A percentile compares a stretch with the other conserved stretches of the same genome.
These are phyloP conservation scores for Alnus glutinosa DNA, from an alignment of 306 rosid species.

Conservation along the genomic window DNA sequence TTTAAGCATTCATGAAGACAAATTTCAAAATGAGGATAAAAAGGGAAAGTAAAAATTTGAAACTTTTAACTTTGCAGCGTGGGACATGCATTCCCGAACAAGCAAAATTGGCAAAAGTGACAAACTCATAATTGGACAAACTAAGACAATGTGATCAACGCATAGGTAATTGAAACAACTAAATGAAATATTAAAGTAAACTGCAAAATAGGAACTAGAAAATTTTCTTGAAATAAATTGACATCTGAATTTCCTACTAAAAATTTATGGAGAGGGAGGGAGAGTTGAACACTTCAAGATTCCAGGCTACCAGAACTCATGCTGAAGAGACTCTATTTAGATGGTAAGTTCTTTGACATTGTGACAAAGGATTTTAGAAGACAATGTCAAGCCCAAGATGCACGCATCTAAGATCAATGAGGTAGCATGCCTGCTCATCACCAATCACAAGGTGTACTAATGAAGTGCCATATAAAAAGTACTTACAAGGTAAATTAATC, in stretches of 20 bases:
- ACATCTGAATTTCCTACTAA: not conserved
- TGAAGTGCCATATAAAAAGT: not conserved
- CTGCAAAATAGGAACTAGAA: no score
- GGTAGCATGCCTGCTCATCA: not conserved
- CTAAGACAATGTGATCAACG: not conserved
- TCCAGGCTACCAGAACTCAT: not conserved
- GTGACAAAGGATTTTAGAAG: not conserved
- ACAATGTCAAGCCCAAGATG: constrained; percentile 1
- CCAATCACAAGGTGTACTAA: not conserved
- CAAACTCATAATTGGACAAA: not conserved
- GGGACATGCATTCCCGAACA: not conserved
- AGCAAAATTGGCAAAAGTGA: not conserved
- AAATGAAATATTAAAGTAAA: no score
- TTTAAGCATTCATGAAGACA: not conserved
- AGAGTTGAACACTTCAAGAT: constrained; percentile 1
- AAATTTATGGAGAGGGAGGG: not conserved
- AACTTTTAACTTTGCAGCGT: not conserved
- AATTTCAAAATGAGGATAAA: not conserved
- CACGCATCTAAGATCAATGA: not conserved
- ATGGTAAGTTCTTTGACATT: not conserved
- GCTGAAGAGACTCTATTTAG: not conserved
- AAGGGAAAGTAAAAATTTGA: not conserved
- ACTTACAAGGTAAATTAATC: constrained; percentile 6
- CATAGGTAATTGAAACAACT: not conserved
- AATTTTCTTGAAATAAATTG: not conserved